phyloP scores from a whole-genome alignment of 2,329 filamentous ascomycete genomes.

The Pseudocercospora vitis region DNA sequence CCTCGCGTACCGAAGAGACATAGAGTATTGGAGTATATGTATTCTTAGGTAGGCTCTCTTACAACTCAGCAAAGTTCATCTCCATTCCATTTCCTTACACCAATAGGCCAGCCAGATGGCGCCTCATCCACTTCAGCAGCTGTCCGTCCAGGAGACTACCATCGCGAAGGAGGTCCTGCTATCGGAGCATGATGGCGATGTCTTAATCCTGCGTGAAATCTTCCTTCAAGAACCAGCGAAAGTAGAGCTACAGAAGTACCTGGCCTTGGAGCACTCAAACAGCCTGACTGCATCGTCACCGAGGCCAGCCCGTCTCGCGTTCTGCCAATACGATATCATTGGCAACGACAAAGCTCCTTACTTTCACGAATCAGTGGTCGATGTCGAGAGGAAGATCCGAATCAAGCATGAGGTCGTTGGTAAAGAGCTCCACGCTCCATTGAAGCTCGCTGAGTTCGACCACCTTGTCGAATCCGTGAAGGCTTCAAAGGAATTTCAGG shows the following conservation, averaged over 20 bases:
- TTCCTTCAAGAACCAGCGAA: constrained; percentile 37
- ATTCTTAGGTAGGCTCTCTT: neutral
- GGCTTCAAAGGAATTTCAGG: constrained; percentile 42
- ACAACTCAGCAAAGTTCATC: neutral
- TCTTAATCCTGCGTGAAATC: constrained; percentile 33
- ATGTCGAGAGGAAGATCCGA: constrained; percentile 26
- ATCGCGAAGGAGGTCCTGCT: constrained; percentile 29
- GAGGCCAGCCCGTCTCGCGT: constrained; percentile 48
- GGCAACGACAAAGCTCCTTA: constrained; percentile 51
- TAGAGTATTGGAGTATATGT: neutral
- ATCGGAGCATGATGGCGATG: constrained; percentile 26
- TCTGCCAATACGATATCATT: constrained; percentile 59
- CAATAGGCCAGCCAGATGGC: constrained; percentile 9
- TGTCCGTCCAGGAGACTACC: constrained; percentile 28
- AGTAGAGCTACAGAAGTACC: constrained; percentile 30
- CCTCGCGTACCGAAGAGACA: neutral
- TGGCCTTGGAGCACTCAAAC: constrained; percentile 34
- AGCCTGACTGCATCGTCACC: constrained; percentile 24
- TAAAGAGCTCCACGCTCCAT: constrained; percentile 33
- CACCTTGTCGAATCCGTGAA: constrained; percentile 52
- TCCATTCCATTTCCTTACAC: neutral
- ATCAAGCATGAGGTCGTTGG: constrained; percentile 34
- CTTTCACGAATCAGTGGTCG: constrained; percentile 55
- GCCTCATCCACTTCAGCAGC: constrained; percentile 25
- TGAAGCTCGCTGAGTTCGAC: constrained; percentile 38